These are phyloP conservation scores for Dipteronia sinensis DNA, from an alignment of 345 rosid genomes.

Conservation along the genomic window DNA sequence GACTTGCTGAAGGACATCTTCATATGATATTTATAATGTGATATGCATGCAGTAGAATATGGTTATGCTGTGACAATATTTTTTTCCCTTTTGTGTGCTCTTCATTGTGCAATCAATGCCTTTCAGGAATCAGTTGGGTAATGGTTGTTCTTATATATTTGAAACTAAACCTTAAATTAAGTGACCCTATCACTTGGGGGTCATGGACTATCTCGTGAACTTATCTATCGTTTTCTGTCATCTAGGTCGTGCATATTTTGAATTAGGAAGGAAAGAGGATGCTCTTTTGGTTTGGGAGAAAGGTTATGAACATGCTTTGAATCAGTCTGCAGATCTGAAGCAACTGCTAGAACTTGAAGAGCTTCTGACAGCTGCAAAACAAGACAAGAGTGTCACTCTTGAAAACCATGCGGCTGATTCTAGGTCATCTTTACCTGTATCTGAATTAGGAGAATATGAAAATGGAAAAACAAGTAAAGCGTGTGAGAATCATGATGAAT, in stretches of 20 bases:
- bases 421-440: slow-evolving; percentile 20
- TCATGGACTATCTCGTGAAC: slow-evolving; percentile 18
- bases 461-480: slow-evolving; percentile 38
- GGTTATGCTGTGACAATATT: not conserved
- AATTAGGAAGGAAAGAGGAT: slow-evolving; percentile 80
- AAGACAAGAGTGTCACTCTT: slow-evolving; percentile 36
- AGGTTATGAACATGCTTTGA: slow-evolving; percentile 66
- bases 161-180: not conserved
- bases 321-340: slow-evolving; percentile 81
- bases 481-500: slow-evolving; percentile 25
- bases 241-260: slow-evolving; percentile 76
- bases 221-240: slow-evolving; percentile 26
- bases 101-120: not conserved
- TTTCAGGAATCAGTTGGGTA: not conserved
- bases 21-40: not conserved
- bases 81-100: not conserved
- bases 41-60: not conserved
- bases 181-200: slow-evolving; percentile 4
- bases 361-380: slow-evolving; percentile 55
- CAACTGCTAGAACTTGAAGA: slow-evolving; percentile 89
- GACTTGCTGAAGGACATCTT: not conserved
- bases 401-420: slow-evolving; percentile 34
- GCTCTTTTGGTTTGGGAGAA: slow-evolving; percentile 76
- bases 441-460: slow-evolving; percentile 26
- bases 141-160: not conserved